Base-by-base conservation (phyloP, 306 rosid species). In the Styphnolobium japonicum region DNA sequence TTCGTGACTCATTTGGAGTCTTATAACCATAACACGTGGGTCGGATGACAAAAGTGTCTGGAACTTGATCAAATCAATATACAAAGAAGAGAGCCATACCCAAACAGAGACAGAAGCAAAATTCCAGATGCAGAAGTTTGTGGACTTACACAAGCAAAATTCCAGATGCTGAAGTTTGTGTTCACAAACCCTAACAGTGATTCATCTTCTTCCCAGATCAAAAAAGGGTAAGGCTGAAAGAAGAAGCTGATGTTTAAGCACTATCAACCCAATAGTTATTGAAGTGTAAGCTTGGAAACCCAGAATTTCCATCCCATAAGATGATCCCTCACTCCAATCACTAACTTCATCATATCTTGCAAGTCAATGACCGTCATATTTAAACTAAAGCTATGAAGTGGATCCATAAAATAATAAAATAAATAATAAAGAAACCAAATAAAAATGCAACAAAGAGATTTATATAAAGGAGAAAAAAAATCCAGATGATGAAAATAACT, bases 341-440 rank as follows among this genome's bases (percentile, higher is more conserved):
- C 39, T 33, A 37, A 81, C 51, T 79, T 45, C 37, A 67, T 71
- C 66, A 77, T 77, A 48, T 80, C 46, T 78, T 76, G 29, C 2
- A 39, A 84, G 84, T 75, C 69, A 62, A 84, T 45, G 82, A 87
- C 89, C 77, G 82, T 83, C 78, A 69, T 81, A 74, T 51, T 66
- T 62, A 73, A 53, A 52, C 71, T 18, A 78, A 60, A 71, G 46
- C 58, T 34, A 60, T 22, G 56, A 63, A 53, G 57, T 51, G 62
- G 74, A 73, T 52, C 75, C 66, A 12, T 68, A 64, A 67, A 45
- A 82, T 33, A 75, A 84, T 65, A 56, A 9, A 58, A n/a, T 23
- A 72, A 51, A 45, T 27, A 76, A 48, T 71, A 80, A 64, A 75
- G 56, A 79, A 72, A 64, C 18, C 58, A 78, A 29, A 79, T 66